Percentiles rank a stretch among this genome's conserved stretches.
These are phyloP conservation scores for Urtica urens DNA, from an alignment of 306 rosid species.

Conservation along the genomic window DNA sequence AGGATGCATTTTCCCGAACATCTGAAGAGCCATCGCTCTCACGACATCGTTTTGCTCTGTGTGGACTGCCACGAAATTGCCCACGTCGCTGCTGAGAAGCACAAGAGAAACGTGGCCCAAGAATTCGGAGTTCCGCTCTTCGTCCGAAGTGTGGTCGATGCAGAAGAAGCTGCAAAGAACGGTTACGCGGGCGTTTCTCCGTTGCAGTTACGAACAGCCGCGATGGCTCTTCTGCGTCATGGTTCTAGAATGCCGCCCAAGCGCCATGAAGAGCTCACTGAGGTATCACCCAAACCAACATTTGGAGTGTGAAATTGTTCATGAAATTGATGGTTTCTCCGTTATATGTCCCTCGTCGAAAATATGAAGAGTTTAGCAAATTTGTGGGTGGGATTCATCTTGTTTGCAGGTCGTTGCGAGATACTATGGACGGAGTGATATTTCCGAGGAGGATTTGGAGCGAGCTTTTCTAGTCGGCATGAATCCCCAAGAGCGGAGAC, in stretches of 20 bases:
- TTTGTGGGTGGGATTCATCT: not conserved
- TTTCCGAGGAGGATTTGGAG: conserved; percentile 73
- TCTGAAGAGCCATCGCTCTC: conserved; percentile 95
- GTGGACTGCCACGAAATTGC: conserved; percentile 98
- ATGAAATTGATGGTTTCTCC: not conserved
- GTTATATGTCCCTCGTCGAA: not conserved
- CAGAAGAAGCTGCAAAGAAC: conserved; percentile 24
- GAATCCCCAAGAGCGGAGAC: conserved; percentile 80
- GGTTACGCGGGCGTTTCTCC: conserved; percentile 88
- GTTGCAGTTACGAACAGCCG: conserved; percentile 77
- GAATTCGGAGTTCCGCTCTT: conserved; percentile 93
- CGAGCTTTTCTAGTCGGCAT: conserved; percentile 72
- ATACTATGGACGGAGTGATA: conserved; percentile 81
- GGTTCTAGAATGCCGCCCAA: conserved; percentile 82
- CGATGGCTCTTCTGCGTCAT: conserved; percentile 85
- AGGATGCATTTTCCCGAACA: conserved; percentile 94
- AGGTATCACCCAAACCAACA: conserved; percentile 28
- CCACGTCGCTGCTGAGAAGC: conserved; percentile 94
- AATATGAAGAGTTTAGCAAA: not conserved
- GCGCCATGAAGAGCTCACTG: conserved; percentile 63
- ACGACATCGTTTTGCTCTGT: conserved; percentile 88
- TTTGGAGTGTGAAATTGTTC: not conserved
- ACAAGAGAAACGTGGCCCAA: conserved; percentile 61
- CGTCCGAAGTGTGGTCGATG: conserved; percentile 57
- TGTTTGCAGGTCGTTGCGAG: conserved; percentile 54